A percentile compares a stretch with the other conserved stretches of the same genome.
phyloP scores from a whole-genome alignment of 1,284 basidiomycete genomes.

The Cerioporus squamosus region DNA sequence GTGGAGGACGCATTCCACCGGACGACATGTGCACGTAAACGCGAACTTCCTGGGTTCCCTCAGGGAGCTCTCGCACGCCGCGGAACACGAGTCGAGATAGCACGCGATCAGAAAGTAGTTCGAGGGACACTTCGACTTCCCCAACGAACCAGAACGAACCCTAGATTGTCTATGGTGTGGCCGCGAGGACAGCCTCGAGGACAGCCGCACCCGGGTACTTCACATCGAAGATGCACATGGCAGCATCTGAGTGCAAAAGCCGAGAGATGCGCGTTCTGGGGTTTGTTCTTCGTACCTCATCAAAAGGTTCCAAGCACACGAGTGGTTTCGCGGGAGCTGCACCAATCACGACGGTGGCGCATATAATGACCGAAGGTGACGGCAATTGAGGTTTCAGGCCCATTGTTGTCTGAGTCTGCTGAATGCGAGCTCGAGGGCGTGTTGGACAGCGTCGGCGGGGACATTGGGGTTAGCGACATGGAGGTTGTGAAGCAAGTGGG shows the following conservation, averaged over 20 bases:
- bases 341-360: background rate
- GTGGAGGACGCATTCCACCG: constrained; percentile 2
- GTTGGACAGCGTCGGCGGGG: too few species aligned
- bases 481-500: too few species aligned
- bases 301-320: background rate
- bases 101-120: background rate
- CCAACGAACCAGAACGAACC: background rate
- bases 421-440: too few species aligned
- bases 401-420: too few species aligned
- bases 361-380: too few species aligned
- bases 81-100: too few species aligned
- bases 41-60: background rate
- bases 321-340: background rate
- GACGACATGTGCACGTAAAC: constrained; percentile 4
- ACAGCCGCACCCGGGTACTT: background rate
- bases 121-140: background rate
- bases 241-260: background rate
- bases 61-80: too few species aligned
- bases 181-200: constrained; percentile 2
- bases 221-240: background rate
- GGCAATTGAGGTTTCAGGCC: too few species aligned
- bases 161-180: background rate
- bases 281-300: background rate
- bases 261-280: background rate
- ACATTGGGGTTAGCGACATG: too few species aligned